Evolutionary conservation across 768 basidiomycete genomes (phyloP).

Genomic region (Mycena albidolilacea): DNA sequence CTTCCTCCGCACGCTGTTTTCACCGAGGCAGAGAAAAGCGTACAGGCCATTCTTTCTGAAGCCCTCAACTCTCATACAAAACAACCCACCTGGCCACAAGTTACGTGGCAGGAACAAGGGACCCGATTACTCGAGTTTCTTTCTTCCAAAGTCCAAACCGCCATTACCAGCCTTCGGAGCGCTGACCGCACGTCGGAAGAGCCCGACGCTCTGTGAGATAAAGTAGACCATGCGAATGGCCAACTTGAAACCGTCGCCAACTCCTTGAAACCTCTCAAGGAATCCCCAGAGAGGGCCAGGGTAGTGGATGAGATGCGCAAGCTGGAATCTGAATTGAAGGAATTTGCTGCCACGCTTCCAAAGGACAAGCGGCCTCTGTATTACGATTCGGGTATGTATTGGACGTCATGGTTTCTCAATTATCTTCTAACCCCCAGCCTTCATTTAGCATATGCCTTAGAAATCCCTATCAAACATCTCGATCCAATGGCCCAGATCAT

Average conservation of each 20-base stretch:
- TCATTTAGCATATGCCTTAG: constrained; percentile 9
- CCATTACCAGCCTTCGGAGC: not conserved
- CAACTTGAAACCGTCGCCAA: not conserved
- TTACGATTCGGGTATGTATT: constrained; percentile 14
- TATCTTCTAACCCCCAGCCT: not conserved
- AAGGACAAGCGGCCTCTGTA: constrained; percentile 10
- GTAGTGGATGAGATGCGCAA: constrained; percentile 6
- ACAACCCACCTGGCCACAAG: constrained; percentile 7
- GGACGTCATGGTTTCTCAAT: not conserved
- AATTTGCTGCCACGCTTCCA: constrained; percentile 5
- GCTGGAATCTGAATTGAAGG: not conserved
- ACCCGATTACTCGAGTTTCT: not conserved
- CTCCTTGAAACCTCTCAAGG: constrained; percentile 6
- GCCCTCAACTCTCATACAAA: constrained; percentile 11
- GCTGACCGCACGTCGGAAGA: not conserved
- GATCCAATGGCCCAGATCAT: constrained; percentile 19
- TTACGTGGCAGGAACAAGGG: not conserved
- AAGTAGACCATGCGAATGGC: not conserved
- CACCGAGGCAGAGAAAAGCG: not conserved
- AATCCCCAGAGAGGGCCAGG: not conserved
- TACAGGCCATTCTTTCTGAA: constrained; percentile 7
- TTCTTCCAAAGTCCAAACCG: not conserved
- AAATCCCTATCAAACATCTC: constrained; percentile 14
- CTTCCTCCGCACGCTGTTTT: not conserved
- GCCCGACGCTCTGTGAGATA: not conserved